Conservation (phyloP, 768 basidiomycete species). For the Neoboletus magnificus region DNA sequence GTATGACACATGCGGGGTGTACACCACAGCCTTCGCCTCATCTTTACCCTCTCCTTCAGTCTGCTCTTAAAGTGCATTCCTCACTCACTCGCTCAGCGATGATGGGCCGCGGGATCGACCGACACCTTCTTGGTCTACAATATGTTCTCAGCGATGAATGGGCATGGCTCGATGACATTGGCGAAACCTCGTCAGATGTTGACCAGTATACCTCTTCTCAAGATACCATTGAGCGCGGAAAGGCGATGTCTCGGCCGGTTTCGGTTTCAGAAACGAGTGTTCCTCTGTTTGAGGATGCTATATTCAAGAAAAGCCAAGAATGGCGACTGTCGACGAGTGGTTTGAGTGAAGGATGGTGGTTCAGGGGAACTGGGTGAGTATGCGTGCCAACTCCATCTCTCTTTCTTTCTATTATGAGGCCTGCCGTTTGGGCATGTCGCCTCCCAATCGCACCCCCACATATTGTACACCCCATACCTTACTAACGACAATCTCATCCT, state of each 20-base stretch:
- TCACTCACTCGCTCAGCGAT: slow-evolving; percentile 73
- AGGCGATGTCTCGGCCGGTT: not conserved
- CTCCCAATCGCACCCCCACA: not conserved
- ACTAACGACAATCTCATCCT: slow-evolving; percentile 3
- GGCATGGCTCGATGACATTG: slow-evolving; percentile 24
- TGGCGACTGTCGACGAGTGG: slow-evolving; percentile 94
- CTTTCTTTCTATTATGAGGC: not conserved
- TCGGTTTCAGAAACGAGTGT: not conserved
- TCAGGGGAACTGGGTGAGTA: slow-evolving; percentile 80
- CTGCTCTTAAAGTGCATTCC: slow-evolving; percentile 70
- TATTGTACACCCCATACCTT: not conserved
- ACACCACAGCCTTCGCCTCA: slow-evolving; percentile 20
- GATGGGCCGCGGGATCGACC: slow-evolving; percentile 81
- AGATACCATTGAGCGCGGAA: not conserved
- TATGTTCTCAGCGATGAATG: slow-evolving; percentile 49
- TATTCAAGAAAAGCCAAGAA: slow-evolving; percentile 69
- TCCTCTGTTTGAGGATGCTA: slow-evolving; percentile 69
- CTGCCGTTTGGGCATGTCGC: not conserved
- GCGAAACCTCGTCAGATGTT: not conserved
- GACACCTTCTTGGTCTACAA: slow-evolving; percentile 84
- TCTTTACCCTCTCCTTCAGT: slow-evolving; percentile 50
- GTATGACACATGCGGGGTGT: not conserved
- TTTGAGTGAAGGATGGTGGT: slow-evolving; percentile 78
- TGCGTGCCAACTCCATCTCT: not conserved
- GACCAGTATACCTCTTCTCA: slow-evolving; percentile 4